phyloP scores from a whole-genome alignment of 106 monocot species.

The Allium cepa region DNA sequence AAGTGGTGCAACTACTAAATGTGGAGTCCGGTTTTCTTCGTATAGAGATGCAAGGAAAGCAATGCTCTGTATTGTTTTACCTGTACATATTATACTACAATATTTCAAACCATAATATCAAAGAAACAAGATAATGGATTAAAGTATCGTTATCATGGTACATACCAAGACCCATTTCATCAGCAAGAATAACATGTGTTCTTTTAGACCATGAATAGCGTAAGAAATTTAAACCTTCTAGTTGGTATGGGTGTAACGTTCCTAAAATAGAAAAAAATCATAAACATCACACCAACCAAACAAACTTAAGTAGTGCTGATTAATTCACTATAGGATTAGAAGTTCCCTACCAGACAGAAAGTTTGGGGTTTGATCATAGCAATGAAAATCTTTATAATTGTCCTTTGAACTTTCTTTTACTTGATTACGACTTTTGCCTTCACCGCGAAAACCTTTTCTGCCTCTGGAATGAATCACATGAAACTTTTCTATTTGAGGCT shows the following conservation, averaged over 20 bases:
- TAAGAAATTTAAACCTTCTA: conserved; percentile 96
- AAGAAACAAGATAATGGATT: not conserved
- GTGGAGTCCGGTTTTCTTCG: conserved; percentile 70
- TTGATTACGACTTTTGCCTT: conserved; percentile 31
- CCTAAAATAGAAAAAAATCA: conserved; percentile 32
- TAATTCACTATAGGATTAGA: not conserved
- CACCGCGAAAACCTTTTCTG: conserved; percentile 35
- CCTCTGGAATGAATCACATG: conserved; percentile 47
- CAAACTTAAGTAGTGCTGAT: not conserved
- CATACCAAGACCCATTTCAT: conserved; percentile 99
- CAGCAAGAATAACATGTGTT: conserved; percentile 95
- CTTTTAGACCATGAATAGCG: conserved; percentile 90
- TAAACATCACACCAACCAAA: not conserved
- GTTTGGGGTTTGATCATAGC: conserved; percentile 53
- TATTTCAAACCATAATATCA: not conserved
- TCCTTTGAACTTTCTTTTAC: conserved; percentile 34
- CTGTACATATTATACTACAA: conserved; percentile 30
- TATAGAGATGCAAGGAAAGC: conserved; percentile 96
- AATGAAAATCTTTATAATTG: conserved; percentile 51
- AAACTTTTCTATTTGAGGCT: conserved; percentile 80
- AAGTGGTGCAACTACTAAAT: conserved; percentile 92
- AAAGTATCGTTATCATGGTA: not conserved
- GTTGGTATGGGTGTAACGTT: conserved; percentile 88
- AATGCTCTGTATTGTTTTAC: conserved; percentile 99
- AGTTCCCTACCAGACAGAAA: conserved; percentile 69